phyloP scores from a whole-genome alignment of 768 basidiomycete species.

The Tricholoma matsutake region DNA sequence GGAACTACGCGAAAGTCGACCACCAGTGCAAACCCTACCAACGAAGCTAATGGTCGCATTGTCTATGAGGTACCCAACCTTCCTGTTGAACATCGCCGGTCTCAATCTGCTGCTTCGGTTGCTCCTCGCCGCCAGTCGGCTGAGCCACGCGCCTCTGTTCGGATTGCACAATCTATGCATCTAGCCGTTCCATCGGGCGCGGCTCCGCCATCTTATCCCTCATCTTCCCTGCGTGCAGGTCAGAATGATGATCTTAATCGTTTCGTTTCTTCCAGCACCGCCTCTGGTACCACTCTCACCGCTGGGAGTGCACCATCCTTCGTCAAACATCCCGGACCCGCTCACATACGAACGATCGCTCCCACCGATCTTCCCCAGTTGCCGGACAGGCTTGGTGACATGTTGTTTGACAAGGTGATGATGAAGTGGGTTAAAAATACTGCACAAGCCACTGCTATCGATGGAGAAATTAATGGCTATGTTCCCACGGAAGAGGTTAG shows the following conservation, averaged over 20 bases:
- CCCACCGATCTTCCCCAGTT: constrained; percentile 75
- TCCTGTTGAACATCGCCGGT: constrained; percentile 39
- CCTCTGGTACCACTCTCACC: constrained; percentile 71
- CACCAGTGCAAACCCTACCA: constrained; percentile 34
- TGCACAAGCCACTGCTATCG: constrained; percentile 30
- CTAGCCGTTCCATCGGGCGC: constrained; percentile 25
- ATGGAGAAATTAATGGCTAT: constrained; percentile 17
- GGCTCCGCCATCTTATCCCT: constrained; percentile 45
- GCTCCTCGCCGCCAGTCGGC: constrained; percentile 17
- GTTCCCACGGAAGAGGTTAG: constrained; percentile 47
- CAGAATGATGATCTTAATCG: constrained; percentile 77
- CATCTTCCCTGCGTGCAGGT: constrained; percentile 48
- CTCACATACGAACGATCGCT: constrained; percentile 76
- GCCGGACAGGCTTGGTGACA: constrained; percentile 78
- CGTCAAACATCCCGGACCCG: constrained; percentile 78
- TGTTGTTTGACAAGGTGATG: constrained; percentile 80
- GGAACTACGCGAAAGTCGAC: constrained; percentile 43
- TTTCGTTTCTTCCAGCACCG: constrained; percentile 87
- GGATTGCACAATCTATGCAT: constrained; percentile 26
- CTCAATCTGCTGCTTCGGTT: constrained; percentile 14
- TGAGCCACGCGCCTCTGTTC: constrained; percentile 18
- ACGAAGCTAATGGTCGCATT: constrained; percentile 40
- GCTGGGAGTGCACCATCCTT: constrained; percentile 75
- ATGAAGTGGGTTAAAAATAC: constrained; percentile 84
- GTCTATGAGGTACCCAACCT: constrained; percentile 41